Percentiles rank a stretch among this genome's conserved stretches.
phyloP scores from a whole-genome alignment of 2,329 filamentous ascomycete genomes.

The Exophiala spinifera region DNA sequence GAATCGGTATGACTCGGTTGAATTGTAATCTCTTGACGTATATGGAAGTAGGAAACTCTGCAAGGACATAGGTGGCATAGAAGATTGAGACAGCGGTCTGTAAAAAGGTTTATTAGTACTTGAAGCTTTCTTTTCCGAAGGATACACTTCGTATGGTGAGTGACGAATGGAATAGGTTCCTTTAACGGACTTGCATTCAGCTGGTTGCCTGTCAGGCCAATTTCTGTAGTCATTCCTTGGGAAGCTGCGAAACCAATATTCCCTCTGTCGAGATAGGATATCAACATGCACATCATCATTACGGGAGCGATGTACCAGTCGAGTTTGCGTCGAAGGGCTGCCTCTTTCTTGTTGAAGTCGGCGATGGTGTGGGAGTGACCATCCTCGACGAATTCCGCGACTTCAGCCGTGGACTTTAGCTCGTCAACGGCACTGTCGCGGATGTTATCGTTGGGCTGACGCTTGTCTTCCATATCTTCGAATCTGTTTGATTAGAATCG shows the following conservation, averaged over 20 bases:
- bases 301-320: constrained; percentile 51
- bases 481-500: no score
- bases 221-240: constrained; percentile 52
- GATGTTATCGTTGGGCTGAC: no score
- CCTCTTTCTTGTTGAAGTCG: constrained; percentile 20
- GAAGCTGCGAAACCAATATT: constrained; percentile 61
- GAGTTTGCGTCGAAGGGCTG: constrained; percentile 18
- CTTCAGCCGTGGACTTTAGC: constrained; percentile 14
- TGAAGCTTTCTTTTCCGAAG: no score
- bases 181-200: constrained; percentile 35
- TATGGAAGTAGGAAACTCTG: constrained; percentile 49
- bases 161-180: no score
- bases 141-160: no score
- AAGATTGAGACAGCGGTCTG: constrained; percentile 49
- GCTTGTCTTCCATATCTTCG: no score
- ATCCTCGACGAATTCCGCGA: constrained; percentile 16
- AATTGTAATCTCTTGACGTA: constrained; percentile 49
- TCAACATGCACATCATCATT: constrained; percentile 75
- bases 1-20: constrained; percentile 39
- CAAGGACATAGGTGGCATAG: constrained; percentile 51
- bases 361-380: background rate
- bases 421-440: constrained; percentile 1
- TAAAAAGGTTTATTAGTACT: no score
- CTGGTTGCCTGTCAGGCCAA: constrained; percentile 40
- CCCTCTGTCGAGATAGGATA: constrained; percentile 82